Base-by-base conservation (phyloP, 148 eudicot species). In the Silene conica region DNA sequence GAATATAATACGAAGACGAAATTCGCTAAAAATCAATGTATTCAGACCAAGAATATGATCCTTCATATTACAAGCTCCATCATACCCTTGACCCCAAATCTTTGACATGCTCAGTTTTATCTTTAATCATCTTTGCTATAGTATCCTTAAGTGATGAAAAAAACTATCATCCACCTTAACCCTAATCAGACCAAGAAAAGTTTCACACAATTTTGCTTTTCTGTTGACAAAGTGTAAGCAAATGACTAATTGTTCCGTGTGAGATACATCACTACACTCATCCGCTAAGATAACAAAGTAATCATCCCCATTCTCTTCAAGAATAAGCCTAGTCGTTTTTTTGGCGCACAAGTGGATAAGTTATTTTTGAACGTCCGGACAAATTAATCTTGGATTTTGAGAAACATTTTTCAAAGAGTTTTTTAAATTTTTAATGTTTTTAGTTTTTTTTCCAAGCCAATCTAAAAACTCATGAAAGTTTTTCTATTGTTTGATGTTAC, bases 21-120 rank as follows among this genome's bases (percentile, higher is more conserved):
- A 7, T 57, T 57, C 61, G 6, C 21, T 57, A 13, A 57, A 9
- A 6, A 57, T 57, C 61, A 57, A 59, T 12, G 63, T 59, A 1
- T 59, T 59, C 8, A 59, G 63, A 19, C 63, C 63, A 59, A 4
- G 16, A 59, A n/a, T n/a, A 4, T 18, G 25, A 59, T 23, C 63
- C 23, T n/a, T 59, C 63, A 59, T 59, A 59, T 59, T 59, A 59
- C 11, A n/a, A 20, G 63, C 63, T 20, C 63, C 63, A n/a, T 59
- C 63, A 59, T n/a, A 59, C 23, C n/a, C n/a, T n/a, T n/a, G n/a
- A n/a, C n/a, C n/a, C n/a, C n/a, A n/a, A n/a, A n/a, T n/a, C n/a
- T n/a, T 59, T 7, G 63, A 59, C 26, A 22, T 19, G 26, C 63
- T 59, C 22, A 59, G 19, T 59, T 15, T 16, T 7, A 8, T 59